phyloP scores from a whole-genome alignment of 352 stramenopile genomes.

The Phytophthora foliorum region DNA sequence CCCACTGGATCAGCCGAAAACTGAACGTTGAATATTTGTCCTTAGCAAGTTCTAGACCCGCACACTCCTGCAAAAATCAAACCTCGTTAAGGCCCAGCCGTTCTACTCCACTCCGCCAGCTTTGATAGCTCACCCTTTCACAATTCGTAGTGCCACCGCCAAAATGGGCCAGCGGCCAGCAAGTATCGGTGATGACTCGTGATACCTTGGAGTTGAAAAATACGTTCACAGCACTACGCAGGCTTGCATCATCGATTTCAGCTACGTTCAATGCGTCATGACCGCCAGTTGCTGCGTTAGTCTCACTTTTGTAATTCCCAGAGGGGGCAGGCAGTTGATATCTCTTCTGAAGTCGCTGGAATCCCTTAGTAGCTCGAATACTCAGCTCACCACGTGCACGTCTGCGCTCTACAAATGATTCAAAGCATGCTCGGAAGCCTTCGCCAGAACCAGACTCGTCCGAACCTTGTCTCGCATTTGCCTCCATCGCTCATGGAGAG shows the following conservation, averaged over 20 bases:
- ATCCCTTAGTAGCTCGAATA: constrained; percentile 39
- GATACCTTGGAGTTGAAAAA: constrained; percentile 56
- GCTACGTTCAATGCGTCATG: background rate
- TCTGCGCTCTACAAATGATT: constrained; percentile 26
- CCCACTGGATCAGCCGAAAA: constrained; percentile 56
- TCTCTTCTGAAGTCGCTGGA: constrained; percentile 39
- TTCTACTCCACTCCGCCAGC: background rate
- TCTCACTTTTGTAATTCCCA: background rate
- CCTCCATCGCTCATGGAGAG: constrained; percentile 3
- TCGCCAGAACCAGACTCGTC: background rate
- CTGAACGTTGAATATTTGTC: constrained; percentile 63
- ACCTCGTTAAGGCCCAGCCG: background rate
- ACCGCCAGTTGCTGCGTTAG: background rate
- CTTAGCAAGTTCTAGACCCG: constrained; percentile 50
- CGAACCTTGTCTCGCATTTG: background rate
- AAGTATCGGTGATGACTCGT: constrained; percentile 48
- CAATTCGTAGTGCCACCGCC: constrained; percentile 15
- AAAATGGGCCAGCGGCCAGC: constrained; percentile 63
- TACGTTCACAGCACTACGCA: constrained; percentile 36
- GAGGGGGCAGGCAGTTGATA: constrained; percentile 35
- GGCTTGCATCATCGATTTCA: background rate
- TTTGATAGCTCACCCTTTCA: constrained; percentile 6
- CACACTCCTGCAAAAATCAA: constrained; percentile 30
- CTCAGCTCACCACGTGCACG: constrained; percentile 31
- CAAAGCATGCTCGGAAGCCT: constrained; percentile 28